These are phyloP conservation scores for Paecilomyces dactylethromorphus DNA, from an alignment of 2,329 filamentous ascomycete genomes.

Conservation along the genomic window DNA sequence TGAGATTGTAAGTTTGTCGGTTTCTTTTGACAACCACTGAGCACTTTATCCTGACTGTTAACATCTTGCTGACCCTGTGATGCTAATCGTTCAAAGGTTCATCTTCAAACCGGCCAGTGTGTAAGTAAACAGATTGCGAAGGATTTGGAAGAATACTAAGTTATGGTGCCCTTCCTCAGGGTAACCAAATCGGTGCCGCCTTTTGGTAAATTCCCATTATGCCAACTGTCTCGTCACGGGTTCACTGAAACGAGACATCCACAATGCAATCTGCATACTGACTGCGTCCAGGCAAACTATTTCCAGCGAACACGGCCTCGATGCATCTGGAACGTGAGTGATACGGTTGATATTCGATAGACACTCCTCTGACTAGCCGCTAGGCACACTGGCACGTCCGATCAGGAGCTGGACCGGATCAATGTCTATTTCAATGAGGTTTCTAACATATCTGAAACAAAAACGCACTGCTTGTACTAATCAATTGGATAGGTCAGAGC, in stretches of 20 bases:
- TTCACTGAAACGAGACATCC: no score
- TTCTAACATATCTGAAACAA: not conserved
- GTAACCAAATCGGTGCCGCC: constrained; percentile 99
- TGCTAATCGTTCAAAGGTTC: constrained; percentile 78
- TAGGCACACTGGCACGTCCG: constrained; percentile 95
- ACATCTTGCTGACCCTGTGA: no score
- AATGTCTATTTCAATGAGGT: constrained; percentile 97
- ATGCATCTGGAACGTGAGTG: constrained; percentile 89
- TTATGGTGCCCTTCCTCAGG: no score
- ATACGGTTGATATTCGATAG: no score
- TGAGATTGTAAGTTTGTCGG: constrained; percentile 63
- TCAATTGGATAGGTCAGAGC: constrained; percentile 65
- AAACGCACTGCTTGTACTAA: not conserved
- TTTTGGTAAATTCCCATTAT: no score
- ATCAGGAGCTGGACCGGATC: constrained; percentile 99
- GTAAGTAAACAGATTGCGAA: no score
- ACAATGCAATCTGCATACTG: constrained; percentile 32
- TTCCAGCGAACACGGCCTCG: constrained; percentile 90
- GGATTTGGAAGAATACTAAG: no score
- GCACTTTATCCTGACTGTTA: no score
- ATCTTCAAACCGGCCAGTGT: constrained; percentile 99
- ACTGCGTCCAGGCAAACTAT: constrained; percentile 63
- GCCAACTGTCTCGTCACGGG: no score
- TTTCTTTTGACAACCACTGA: no score
- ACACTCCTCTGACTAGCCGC: no score